Evolutionary conservation across 257 asterid genomes (phyloP), one percentile per base, ranked within the genome.

Genomic region (Mitragyna speciosa): DNA sequence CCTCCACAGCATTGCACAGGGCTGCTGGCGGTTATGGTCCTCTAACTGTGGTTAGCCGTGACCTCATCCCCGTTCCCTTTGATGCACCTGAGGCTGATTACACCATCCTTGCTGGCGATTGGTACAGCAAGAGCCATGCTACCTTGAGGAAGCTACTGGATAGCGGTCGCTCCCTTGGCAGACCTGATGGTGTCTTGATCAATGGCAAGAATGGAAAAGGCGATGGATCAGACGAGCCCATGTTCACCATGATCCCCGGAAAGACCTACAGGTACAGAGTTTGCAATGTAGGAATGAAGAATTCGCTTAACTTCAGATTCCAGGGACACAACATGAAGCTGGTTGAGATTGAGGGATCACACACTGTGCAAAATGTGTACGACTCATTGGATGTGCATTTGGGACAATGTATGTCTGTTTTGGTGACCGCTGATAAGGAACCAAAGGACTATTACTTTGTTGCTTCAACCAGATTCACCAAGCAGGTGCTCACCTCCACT

Each of bases 291-390:
- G 97, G 97, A 54, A 51, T 85, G 92, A 91, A 84, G 58, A 82
- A 87, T 64, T 82, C 97, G 0, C 39, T 91, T 48, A 91, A 89
- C 24, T 82, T 86, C 4, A 83, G 97, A 79, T 47, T 91, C 31
- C 97, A 91, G 65, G 87, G 86, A 1, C 97, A 91, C 74, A 64
- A 63, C 2, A 87, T 91, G 93, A 87, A 81, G 85, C 48, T 91
- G 12, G 94, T 90, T 12, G 96, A 91, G 72, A 70, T 89, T 14
- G 94, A 91, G 49, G 94, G 96, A 26, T 91, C 92, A 1, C 96
- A 91, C 83, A 83, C 89, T 0, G 84, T 90, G 51, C 96, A 91
- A 28, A 89, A 87, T 24, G 36, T 74, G 36, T 91, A 90, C 10
- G 90, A 86, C 15, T 88, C 96, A 1, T 79, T 91, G 22, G 96